Base-by-base conservation (phyloP, 352 stramenopile genomes). In the Globisporangium polare region DNA sequence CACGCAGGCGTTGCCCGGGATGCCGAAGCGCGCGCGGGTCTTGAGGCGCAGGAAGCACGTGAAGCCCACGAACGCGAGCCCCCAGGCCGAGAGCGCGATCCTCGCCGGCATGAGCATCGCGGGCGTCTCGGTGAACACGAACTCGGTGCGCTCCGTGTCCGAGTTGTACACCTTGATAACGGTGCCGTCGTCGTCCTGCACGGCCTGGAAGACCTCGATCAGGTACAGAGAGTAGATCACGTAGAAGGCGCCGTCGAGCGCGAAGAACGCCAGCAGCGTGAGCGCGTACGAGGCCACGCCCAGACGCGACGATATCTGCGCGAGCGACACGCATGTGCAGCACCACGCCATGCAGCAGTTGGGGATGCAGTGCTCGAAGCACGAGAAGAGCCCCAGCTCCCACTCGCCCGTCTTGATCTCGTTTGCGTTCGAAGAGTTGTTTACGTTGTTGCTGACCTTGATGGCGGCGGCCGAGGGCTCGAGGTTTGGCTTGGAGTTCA, bases 291-390 rank as follows among this genome's bases (percentile, higher is more conserved):
- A 62, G 1, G 47, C 47, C 3, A 70, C 22, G 47, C 58, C 50
- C 8, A 69, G 57, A 33, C 57, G 69, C 15, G 57, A 31, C 13
- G 53, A 33, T 53, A 71, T 66, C 54, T 76, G 66, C 10, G 66
- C 60, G 31, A 79, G 20, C 37, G 66, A 67, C 5, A 79, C 47
- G 39, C 61, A 75, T 35, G 69, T 70, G 17, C 63, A 62, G 22
- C 53, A 73, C 45, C n/a, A 62, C 20, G 61, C 58, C 63, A 75
- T 72, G 51, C 57, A 62, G 53, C 68, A 75, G 66, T 73, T 77
- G 53, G 72, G 63, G 13, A 78, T 55, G 27, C 67, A 37, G 41
- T 67, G 31, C 24, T 55, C 53, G 53, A 69, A 78, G 63, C 71
- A 78, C 29, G 47, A 62, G 46, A 60, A 78, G 60, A 78, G 41